Base-by-base conservation (phyloP, 805 yeast genomes). In the Blastobotrys chiropterorum region DNA sequence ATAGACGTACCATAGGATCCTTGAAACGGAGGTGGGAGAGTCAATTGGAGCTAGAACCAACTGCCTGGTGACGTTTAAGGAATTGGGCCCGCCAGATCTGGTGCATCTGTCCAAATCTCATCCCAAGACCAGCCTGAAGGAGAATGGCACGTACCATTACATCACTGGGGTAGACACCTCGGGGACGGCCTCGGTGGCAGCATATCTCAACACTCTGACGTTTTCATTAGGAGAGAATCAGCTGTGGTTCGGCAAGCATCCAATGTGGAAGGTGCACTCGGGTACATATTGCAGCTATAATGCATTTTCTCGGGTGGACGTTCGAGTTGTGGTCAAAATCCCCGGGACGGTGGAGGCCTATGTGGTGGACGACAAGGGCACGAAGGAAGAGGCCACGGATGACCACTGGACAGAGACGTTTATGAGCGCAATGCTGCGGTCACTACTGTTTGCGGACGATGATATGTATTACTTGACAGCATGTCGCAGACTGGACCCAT, bases 401-500 rank as follows among this genome's bases (percentile, higher is more conserved):
- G 72, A 67, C 19, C 62, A 59, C 30, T 72, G 77, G 76, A 59
- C 54, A 19, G 77, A 73, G 56, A 79, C 88, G 0, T 83, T 75
- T 62, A 73, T 83, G 57, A 75, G 89, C 62, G 83, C 90, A 1
- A 76, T 90, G 56, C 81, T 89, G 20, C 78, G 99, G 61, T 72
- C 90, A 5, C 67, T 94, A 43, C 70, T 89, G 51, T 87, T 80
- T 57, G 89, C 86, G 48, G 96, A 89, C 48, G 89, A 83, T 44
- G 92, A 86, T 67, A 83, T 69, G 70, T 85, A 72, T 62, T 85
- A 72, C 61, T 77, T 94, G 51, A 95, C 90, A 7, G 96, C 90
- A 64, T 85, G 94, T 39, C 79, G 96, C 58, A 81, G 85, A 53
- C 74, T 88, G 52, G 85, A 89, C 60, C 97, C 97, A 3, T 78